Percentiles rank a stretch among this genome's conserved stretches.
Conservation (phyloP, 768 basidiomycete species). For the Panaeolus papilionaceus region DNA sequence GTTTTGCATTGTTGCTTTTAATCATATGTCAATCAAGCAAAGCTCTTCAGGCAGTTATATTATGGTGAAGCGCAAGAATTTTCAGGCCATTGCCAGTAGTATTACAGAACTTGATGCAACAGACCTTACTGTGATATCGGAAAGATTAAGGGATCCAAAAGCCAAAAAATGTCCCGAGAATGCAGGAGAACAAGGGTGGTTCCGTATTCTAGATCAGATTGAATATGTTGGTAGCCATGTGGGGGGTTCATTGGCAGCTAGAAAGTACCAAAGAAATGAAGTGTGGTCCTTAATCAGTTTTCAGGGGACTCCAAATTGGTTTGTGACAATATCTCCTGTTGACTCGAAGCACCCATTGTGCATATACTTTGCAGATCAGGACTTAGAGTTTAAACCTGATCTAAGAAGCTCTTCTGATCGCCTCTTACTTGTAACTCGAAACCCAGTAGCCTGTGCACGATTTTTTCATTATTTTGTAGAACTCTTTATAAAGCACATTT, state of each 20-base stretch:
- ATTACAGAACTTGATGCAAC: neutral
- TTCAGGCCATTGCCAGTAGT: neutral
- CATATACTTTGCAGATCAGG: neutral
- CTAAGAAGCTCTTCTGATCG: neutral
- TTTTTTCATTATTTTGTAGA: conserved; percentile 40
- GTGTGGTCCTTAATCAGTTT: neutral
- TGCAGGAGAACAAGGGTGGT: neutral
- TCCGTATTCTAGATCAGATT: neutral
- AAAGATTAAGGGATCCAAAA: neutral
- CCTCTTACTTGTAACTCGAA: neutral
- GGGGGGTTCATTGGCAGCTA: neutral
- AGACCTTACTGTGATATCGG: neutral
- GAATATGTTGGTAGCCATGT: neutral
- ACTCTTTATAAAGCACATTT: conserved; percentile 34
- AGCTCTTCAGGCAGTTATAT: neutral
- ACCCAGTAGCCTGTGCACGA: conserved; percentile 12
- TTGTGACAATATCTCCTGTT: neutral
- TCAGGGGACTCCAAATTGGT: neutral
- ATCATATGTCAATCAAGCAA: neutral
- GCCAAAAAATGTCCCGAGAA: neutral
- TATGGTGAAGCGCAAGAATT: neutral
- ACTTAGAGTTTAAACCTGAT: neutral
- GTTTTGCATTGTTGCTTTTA: neutral
- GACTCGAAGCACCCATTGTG: neutral
- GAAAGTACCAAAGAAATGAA: neutral